phyloP scores from a whole-genome alignment of 2,329 filamentous ascomycete species.

The Fusarium subtropicale region DNA sequence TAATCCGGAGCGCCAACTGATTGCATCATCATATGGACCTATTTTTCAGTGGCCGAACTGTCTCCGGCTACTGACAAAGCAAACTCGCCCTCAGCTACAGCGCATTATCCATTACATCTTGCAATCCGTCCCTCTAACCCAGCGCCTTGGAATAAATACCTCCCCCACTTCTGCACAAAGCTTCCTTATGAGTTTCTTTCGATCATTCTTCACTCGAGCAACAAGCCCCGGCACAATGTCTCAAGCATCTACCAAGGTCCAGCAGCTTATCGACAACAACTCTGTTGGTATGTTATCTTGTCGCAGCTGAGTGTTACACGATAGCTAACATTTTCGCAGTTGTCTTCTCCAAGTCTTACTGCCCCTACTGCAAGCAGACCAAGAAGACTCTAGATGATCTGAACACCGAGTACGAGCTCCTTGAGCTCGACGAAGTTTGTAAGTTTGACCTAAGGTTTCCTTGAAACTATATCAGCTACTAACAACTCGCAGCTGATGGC shows the following conservation, averaged over 20 bases:
- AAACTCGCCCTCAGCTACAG: conserved; percentile 16
- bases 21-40: conserved; percentile 45
- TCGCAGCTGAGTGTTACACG: neutral
- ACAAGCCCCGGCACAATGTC: conserved; percentile 78
- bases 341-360: conserved; percentile 97
- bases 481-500: conserved; percentile 75
- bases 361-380: conserved; percentile 87
- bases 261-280: conserved; percentile 90
- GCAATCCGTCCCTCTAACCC: conserved; percentile 20
- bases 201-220: conserved; percentile 75
- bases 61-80: conserved; percentile 41
- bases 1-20: conserved; percentile 17
- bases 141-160: conserved; percentile 38
- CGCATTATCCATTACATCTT: conserved; percentile 14
- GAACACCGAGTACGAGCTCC: conserved; percentile 76
- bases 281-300: conserved; percentile 72
- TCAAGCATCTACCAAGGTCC: conserved; percentile 83
- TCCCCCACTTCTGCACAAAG: conserved; percentile 21
- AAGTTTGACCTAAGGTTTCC: conserved; percentile 53
- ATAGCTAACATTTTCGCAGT: conserved; percentile 59
- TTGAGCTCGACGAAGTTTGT: conserved; percentile 91
- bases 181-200: conserved; percentile 71
- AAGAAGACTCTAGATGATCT: conserved; percentile 79
- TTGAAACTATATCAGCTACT: conserved; percentile 12
- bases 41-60: conserved; percentile 13